Evolutionary conservation across 2,329 filamentous ascomycete species (phyloP), one percentile per base, ranked within the genome.

Genomic region (Colletotrichum brevisporum): DNA sequence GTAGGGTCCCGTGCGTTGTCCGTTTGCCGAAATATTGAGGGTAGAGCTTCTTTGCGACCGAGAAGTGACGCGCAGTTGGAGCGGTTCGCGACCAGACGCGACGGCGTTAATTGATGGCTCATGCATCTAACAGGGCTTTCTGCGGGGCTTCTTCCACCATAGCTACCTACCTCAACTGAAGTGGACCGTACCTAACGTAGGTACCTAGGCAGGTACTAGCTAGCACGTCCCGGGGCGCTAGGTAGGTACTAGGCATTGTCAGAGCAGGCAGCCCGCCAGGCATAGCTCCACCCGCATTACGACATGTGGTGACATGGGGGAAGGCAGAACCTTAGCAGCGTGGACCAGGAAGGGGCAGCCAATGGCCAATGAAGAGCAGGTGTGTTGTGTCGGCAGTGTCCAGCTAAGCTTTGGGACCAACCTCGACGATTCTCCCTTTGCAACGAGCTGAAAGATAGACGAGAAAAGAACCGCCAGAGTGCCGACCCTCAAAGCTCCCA

Each of bases 361-460:
- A 67, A 53, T 66, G 50, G 56, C 55, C 67, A 67, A 69, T 69
- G 61, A 31, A 54, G 47, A 27, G 59, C 53, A 3, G 31, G 31
- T 36, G 31, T 36, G 10, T 36, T 36, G 31, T 36, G 31, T 36
- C 31, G 31, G 31, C 31, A 36, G 31, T 36, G 31, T 58, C 56
- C 53, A 65, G 61, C 61, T 63, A 21, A 43, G 47, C 62, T 53
- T 52, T 61, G 67, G 18, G 45, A 36, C 56, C 66, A 65, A 52
- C 63, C 55, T 67, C 55, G 66, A 69, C 54, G 62, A 69, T 67
- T 69, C 56, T 69, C 67, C 67, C 62, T 69, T 58, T 59, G 41
- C 43, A 47, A 24, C 53, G 18, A 65, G 50, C 61, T 59, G 63
- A 61, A 36, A 69, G 51, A 50, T 18, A 31, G 16, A 48, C 12